phyloP scores from a whole-genome alignment of 2,329 filamentous ascomycete genomes.

The Nothophaeocryptopus gaeumannii region DNA sequence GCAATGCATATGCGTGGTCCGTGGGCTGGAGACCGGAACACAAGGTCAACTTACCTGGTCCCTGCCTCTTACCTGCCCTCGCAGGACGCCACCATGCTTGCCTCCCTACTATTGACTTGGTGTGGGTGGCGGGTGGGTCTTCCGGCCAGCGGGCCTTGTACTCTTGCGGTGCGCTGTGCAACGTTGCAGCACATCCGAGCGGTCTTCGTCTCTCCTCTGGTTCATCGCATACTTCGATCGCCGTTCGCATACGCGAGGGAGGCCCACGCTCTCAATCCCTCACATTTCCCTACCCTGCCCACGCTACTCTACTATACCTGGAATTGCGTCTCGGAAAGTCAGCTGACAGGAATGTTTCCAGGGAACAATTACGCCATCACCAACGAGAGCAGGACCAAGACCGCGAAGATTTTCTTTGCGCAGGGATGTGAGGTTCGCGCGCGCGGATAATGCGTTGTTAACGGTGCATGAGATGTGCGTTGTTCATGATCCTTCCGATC shows the following conservation, averaged over 20 bases:
- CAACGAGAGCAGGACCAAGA: constrained; percentile 66
- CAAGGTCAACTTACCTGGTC: constrained; percentile 3
- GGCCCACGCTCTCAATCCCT: neutral
- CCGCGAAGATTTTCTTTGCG: constrained; percentile 83
- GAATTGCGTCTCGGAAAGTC: neutral
- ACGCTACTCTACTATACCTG: too few species aligned
- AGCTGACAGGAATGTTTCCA: constrained; percentile 39
- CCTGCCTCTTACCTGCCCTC: neutral
- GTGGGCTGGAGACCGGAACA: constrained; percentile 9
- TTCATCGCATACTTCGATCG: constrained; percentile 10
- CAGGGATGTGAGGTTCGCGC: constrained; percentile 67
- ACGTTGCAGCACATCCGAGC: constrained; percentile 24
- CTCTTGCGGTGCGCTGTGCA: constrained; percentile 10
- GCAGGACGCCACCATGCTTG: constrained; percentile 11
- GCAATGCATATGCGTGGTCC: constrained; percentile 10
- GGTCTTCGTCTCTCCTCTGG: constrained; percentile 8
- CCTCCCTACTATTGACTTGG: neutral
- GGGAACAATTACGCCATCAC: constrained; percentile 91
- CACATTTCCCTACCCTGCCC: neutral
- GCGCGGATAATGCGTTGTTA: constrained; percentile 12
- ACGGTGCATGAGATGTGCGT: neutral
- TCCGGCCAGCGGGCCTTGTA: constrained; percentile 3
- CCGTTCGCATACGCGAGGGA: constrained; percentile 13
- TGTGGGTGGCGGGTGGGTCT: constrained; percentile 2
- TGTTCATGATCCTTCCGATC: neutral